Conservation (phyloP, 2,329 filamentous ascomycete species). For the Phialophora macrospora region DNA sequence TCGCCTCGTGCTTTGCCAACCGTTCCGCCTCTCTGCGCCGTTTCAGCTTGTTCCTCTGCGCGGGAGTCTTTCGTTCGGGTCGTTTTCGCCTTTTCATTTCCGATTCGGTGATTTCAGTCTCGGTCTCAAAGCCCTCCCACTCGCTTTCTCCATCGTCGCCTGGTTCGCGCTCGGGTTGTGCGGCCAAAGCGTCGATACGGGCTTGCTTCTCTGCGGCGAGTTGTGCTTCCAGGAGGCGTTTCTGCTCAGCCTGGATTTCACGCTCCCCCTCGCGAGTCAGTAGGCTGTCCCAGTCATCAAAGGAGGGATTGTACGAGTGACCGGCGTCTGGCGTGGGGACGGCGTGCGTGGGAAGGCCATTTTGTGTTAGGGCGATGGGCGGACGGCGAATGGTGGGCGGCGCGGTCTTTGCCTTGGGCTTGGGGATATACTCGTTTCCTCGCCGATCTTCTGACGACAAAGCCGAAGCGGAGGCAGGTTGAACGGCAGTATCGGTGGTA, state of each 20-base stretch:
- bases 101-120: slow-evolving; percentile 64
- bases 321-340: slow-evolving; percentile 79
- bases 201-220: slow-evolving; percentile 61
- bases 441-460: slow-evolving; percentile 44
- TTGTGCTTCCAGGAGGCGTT: slow-evolving; percentile 71
- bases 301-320: slow-evolving; percentile 90
- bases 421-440: slow-evolving; percentile 68
- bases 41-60: slow-evolving; percentile 85
- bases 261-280: slow-evolving; percentile 75
- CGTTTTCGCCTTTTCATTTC: slow-evolving; percentile 73
- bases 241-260: slow-evolving; percentile 77
- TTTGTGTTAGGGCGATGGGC: slow-evolving; percentile 81
- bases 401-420: slow-evolving; percentile 68
- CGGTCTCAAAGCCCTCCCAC: slow-evolving; percentile 89
- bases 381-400: slow-evolving; percentile 76
- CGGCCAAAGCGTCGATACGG: slow-evolving; percentile 72
- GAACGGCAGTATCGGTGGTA: slow-evolving; percentile 50
- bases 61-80: slow-evolving; percentile 81
- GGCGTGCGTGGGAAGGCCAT: slow-evolving; percentile 77
- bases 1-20: slow-evolving; percentile 73
- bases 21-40: slow-evolving; percentile 86
- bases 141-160: slow-evolving; percentile 87
- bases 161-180: slow-evolving; percentile 74
- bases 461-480: background rate
- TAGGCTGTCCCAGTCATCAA: slow-evolving; percentile 81